Conservation (phyloP, 305 asterid species). For the Euphrasia arctica region DNA sequence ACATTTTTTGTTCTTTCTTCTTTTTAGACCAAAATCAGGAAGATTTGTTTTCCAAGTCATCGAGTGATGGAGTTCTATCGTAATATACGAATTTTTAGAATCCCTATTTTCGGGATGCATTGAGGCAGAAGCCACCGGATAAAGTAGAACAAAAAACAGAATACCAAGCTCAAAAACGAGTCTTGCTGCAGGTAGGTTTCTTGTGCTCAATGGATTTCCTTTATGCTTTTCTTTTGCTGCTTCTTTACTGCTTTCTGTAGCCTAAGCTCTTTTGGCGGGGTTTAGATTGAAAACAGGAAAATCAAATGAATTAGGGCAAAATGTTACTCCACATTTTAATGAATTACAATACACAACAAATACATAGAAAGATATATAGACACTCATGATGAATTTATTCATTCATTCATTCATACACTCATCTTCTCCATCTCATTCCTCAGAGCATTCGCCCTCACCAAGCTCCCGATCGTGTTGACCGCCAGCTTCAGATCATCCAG, state of each 20-base stretch:
- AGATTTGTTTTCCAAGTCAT: background rate
- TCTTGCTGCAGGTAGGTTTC: slow-evolving; percentile 57
- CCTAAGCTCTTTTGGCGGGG: too few relatives aligned
- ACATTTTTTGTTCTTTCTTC: slow-evolving; percentile 35
- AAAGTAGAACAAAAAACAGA: slow-evolving; percentile 37
- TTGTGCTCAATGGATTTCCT: slow-evolving; percentile 60
- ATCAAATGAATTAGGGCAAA: too few relatives aligned
- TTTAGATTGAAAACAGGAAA: too few relatives aligned
- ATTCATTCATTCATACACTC: slow-evolving; percentile 38
- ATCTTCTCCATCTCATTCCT: slow-evolving; percentile 89
- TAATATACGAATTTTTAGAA: background rate
- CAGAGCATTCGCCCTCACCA: slow-evolving; percentile 89
- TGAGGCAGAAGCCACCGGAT: slow-evolving; percentile 44
- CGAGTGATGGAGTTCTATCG: too few relatives aligned
- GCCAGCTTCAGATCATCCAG: slow-evolving; percentile 88
- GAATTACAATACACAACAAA: too few relatives aligned
- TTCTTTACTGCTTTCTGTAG: slow-evolving; percentile 21
- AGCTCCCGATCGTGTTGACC: slow-evolving; percentile 83
- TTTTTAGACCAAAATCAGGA: slow-evolving; percentile 28
- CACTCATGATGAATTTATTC: background rate
- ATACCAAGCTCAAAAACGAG: slow-evolving; percentile 28
- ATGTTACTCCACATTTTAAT: too few relatives aligned
- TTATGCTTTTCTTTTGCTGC: slow-evolving; percentile 38
- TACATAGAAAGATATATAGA: too few relatives aligned
- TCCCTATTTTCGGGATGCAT: slow-evolving; percentile 28